Conservation (phyloP, 192 early-diverging fungal genomes). For the Rhizoclosmatium globosum region DNA sequence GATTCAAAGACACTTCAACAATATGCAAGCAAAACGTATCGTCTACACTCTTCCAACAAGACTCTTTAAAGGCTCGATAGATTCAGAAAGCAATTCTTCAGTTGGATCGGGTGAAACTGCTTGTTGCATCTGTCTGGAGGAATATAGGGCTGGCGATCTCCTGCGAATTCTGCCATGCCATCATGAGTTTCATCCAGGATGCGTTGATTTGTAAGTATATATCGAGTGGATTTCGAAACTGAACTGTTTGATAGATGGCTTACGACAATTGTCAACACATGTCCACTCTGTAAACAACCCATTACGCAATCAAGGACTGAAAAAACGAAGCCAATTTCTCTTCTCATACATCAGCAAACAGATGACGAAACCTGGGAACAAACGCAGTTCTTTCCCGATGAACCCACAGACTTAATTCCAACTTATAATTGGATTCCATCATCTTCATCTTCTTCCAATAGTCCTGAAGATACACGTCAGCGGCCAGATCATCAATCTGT, state of each 20-base stretch:
- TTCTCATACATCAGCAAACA: too few relatives aligned
- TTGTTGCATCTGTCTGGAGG: conserved; percentile 95
- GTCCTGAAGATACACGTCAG: too few relatives aligned
- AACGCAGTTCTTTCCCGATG: too few relatives aligned
- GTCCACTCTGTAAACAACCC: conserved; percentile 80
- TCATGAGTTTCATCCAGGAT: conserved; percentile 88
- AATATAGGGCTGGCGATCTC: conserved; percentile 82
- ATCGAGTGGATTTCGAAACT: neutral
- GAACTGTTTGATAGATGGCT: conserved; percentile 69
- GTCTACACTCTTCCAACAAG: conserved; percentile 3
- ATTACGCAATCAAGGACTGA: neutral
- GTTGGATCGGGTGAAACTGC: conserved; percentile 45
- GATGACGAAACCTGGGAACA: too few relatives aligned
- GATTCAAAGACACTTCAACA: neutral
- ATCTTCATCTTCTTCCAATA: too few relatives aligned
- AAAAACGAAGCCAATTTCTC: too few relatives aligned
- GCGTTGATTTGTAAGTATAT: conserved; percentile 69
- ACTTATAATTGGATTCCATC: too few relatives aligned
- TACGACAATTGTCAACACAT: conserved; percentile 79
- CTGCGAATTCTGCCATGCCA: conserved; percentile 84
- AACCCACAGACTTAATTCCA: too few relatives aligned
- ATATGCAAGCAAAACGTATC: neutral
- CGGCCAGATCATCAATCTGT: too few relatives aligned
- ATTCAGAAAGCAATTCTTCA: neutral
- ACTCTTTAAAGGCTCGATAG: conserved; percentile 48